Base-by-base conservation (phyloP, 2,329 filamentous ascomycete genomes). In the Dothideomycetes sp. region DNA sequence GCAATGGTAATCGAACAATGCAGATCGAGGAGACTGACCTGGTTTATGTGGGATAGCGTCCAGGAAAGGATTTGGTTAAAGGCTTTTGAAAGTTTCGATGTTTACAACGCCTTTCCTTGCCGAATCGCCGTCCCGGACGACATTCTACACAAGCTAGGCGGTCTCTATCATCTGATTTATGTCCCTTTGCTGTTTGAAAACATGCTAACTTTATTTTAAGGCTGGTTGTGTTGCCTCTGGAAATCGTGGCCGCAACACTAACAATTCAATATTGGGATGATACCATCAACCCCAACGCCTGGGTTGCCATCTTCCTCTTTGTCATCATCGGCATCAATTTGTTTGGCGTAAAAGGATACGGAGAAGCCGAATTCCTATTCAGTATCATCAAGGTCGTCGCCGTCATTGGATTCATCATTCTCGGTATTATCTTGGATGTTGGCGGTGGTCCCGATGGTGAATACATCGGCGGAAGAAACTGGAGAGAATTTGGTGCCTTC, bases 321-420 rank as follows among this genome's bases (percentile, higher is more conserved):
- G 53, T 81, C 41, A 89, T 94, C 50, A 71, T 94, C 31, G 52
- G 62, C 20, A 94, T 95, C 64, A 94, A 95, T 57, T 61, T 94
- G 48, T 91, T 89, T 53, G 86, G 87, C 36, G 82, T 95, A 47
- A 84, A 82, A 55, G 84, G 82, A 18, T 94, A 93, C 51, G 87
- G 86, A 54, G 87, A 94, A 61, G 85, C 84, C 12, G 87, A 94
- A 54, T 94, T 94, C 51, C 67, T 87, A 43, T 91, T 94, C 56
- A 82, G 84, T 22, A 77, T 88, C 38, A 69, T 95, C 64, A 95
- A 95, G 58, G 77, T 95, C 36, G 69, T 81, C 29, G 86, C 88
- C 20, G 78, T 94, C 6, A 80, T 94, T 49, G 85, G 84, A 37
- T 94, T 93, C 63, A 88, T 94, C 49, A 77, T 95, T 36, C 76